Percentiles rank a stretch among this genome's conserved stretches.
phyloP scores from a whole-genome alignment of 1,284 basidiomycete genomes.

The Mycena citricolor region DNA sequence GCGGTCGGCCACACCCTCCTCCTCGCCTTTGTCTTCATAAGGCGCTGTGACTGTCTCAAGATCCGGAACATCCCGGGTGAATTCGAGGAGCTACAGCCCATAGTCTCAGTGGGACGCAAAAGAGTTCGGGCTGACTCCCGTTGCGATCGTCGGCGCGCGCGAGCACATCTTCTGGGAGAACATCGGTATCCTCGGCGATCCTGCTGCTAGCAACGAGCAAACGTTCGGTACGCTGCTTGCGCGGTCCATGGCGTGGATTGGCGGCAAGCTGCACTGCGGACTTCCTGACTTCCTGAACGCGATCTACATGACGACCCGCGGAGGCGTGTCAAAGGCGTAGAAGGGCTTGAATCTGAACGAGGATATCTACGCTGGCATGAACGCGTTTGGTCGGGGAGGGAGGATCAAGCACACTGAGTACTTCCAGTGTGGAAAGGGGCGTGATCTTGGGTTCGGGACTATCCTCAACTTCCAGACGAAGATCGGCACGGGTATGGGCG shows the following conservation, averaged over 20 bases:
- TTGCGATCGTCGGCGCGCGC: conserved; percentile 97
- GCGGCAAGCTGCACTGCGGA: conserved; percentile 98
- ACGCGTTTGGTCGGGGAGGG: conserved; percentile 94
- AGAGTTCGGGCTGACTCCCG: conserved; percentile 86
- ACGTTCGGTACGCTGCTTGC: conserved; percentile 98
- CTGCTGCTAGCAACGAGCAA: conserved; percentile 99
- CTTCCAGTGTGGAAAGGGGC: conserved; percentile 97
- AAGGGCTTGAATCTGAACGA: conserved; percentile 98
- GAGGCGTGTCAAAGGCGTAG: conserved; percentile 98
- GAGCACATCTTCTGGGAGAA: conserved; percentile 99
- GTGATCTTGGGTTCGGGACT: conserved; percentile 98
- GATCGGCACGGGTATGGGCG: conserved; percentile 99
- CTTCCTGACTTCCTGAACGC: conserved; percentile 99
- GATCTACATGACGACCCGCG: conserved; percentile 97
- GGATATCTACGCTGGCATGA: conserved; percentile 99
- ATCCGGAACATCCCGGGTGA: conserved; percentile 96
- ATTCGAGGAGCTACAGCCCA: conserved; percentile 93
- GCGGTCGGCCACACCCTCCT: too few relatives aligned
- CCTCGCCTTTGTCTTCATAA: too few relatives aligned
- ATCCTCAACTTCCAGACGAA: conserved; percentile 99
- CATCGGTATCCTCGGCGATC: conserved; percentile 97
- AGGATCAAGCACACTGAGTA: conserved; percentile 99
- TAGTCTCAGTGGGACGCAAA: conserved; percentile 89
- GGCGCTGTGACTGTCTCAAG: conserved; percentile 99
- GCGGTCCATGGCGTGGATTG: conserved; percentile 94